phyloP scores from a whole-genome alignment of 2,329 filamentous ascomycete genomes.

The Metarhizium humberi region DNA sequence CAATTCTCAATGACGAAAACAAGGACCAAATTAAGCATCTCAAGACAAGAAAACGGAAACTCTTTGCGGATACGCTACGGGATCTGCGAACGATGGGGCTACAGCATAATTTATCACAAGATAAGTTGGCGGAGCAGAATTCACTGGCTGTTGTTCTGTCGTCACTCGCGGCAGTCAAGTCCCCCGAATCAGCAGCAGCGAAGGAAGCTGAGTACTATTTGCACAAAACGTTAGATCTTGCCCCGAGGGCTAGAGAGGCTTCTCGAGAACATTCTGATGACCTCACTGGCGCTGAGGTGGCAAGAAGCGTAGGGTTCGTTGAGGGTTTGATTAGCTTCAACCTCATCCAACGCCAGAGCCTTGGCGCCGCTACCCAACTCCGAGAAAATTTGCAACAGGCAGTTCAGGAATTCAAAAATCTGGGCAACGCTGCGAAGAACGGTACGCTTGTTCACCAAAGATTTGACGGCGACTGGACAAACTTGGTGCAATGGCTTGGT shows the following conservation, averaged over 20 bases:
- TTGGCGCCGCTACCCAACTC: constrained; percentile 30
- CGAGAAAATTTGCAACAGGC: constrained; percentile 29
- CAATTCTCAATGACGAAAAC: constrained; percentile 76
- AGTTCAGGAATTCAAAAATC: constrained; percentile 24
- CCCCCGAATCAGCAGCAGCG: constrained; percentile 14
- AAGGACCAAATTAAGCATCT: constrained; percentile 77
- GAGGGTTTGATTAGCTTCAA: constrained; percentile 71
- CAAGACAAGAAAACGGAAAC: constrained; percentile 79
- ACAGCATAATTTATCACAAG: constrained; percentile 68
- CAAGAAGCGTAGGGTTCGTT: constrained; percentile 72
- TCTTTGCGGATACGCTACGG: constrained; percentile 83
- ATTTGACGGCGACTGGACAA: constrained; percentile 14
- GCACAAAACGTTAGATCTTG: constrained; percentile 68
- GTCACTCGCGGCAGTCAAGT: constrained; percentile 32
- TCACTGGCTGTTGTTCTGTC: constrained; percentile 63
- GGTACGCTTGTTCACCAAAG: constrained; percentile 12
- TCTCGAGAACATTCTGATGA: constrained; percentile 74
- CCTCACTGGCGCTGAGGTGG: constrained; percentile 69
- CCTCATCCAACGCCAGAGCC: constrained; percentile 47
- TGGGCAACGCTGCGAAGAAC: constrained; percentile 20
- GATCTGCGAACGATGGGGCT: constrained; percentile 83
- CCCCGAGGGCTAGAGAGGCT: constrained; percentile 57
- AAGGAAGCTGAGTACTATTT: constrained; percentile 59
- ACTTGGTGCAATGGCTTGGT: constrained; percentile 49
- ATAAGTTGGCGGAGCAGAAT: constrained; percentile 63